Conservation (phyloP, 805 yeast genomes). For the Ogataea angusta region DNA sequence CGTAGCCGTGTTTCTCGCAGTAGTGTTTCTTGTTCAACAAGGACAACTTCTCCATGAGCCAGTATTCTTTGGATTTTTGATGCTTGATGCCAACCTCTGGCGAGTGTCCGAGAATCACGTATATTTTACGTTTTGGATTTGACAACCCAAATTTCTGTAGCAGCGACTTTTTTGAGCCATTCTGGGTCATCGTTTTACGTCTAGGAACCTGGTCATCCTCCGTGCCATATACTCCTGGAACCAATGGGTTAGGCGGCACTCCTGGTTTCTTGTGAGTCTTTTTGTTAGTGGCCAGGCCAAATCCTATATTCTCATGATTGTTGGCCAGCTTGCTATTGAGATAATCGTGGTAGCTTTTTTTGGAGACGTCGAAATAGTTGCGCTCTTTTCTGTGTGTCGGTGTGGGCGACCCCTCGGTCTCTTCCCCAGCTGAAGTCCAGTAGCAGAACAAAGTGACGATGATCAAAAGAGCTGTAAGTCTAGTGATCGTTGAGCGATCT, state of each 20-base stretch:
- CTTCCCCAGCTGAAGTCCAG: conserved; percentile 2
- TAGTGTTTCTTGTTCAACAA: conserved; percentile 46
- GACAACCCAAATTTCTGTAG: conserved; percentile 2
- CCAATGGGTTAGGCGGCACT: conserved; percentile 24
- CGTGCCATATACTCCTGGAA: conserved; percentile 27
- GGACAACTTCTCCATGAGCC: conserved; percentile 48
- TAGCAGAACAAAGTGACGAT: background rate
- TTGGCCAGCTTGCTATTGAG: conserved; percentile 24
- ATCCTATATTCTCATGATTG: conserved; percentile 25
- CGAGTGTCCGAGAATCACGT: conserved; percentile 39
- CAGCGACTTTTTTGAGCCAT: conserved; percentile 5
- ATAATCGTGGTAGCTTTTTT: conserved; percentile 21
- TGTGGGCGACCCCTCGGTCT: background rate
- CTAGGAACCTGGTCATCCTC: conserved; percentile 4
- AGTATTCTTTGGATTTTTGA: conserved; percentile 38
- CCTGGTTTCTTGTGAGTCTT: conserved; percentile 26
- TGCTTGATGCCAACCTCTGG: conserved; percentile 39
- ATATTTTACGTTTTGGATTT: conserved; percentile 32
- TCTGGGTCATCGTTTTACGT: conserved; percentile 2
- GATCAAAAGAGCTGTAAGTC: conserved; percentile 1
- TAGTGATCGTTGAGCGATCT: conserved; percentile 10
- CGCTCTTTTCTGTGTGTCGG: conserved; percentile 10
- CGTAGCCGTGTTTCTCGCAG: conserved; percentile 47
- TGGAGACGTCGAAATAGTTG: conserved; percentile 18
- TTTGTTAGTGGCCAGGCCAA: conserved; percentile 18